These are phyloP conservation scores for Stachybotrys echinatus DNA, from an alignment of 2,329 filamentous ascomycete genomes.

Conservation along the genomic window DNA sequence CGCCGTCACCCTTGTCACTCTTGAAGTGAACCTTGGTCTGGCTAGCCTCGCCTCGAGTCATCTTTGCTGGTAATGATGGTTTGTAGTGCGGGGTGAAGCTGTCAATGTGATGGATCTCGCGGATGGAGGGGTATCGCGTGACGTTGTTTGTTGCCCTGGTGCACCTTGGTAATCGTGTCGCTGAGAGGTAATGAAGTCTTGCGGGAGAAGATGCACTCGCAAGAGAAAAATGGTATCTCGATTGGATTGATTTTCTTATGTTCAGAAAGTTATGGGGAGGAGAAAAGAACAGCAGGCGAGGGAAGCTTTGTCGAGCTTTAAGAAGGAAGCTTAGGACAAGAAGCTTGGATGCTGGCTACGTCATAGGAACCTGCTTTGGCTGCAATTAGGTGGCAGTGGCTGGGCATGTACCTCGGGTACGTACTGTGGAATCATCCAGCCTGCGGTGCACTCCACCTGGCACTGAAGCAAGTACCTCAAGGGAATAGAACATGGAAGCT, in stretches of 20 bases:
- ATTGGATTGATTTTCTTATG: neutral
- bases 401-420: too few species aligned
- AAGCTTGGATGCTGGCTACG: conserved; percentile 1
- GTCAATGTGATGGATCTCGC: conserved; percentile 8
- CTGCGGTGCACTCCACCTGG: too few species aligned
- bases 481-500: too few species aligned
- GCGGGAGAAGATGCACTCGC: neutral
- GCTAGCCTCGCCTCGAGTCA: conserved; percentile 66
- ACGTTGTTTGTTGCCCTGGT: too few species aligned
- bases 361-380: neutral
- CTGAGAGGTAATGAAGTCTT: neutral
- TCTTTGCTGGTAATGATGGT: conserved; percentile 22
- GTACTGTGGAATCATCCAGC: too few species aligned
- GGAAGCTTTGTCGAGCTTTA: neutral
- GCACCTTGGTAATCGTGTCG: too few species aligned
- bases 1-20: conserved; percentile 61
- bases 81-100: conserved; percentile 8
- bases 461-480: too few species aligned
- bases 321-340: neutral
- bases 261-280: neutral
- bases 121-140: conserved; percentile 6
- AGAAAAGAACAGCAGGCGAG: neutral
- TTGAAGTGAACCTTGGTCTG: conserved; percentile 83
- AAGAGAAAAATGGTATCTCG: neutral
- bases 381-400: too few species aligned